These are phyloP conservation scores for Blastocystis sp. DNA, from an alignment of 352 stramenopile genomes.

Conservation along the genomic window DNA sequence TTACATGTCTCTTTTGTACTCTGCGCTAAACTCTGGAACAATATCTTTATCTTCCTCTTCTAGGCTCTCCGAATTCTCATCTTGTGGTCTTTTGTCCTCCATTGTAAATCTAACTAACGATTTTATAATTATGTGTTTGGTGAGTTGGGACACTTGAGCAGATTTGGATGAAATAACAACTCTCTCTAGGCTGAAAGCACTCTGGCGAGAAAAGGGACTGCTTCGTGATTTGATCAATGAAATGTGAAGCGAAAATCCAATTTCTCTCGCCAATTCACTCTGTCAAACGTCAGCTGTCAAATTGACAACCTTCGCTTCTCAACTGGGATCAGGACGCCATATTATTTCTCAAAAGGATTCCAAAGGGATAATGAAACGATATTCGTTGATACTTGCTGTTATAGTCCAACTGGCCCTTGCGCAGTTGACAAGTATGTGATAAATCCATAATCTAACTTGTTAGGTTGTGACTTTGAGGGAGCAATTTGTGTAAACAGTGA, in stretches of 20 bases:
- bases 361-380: neutral
- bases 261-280: no score
- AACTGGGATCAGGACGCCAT: neutral
- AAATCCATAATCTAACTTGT: neutral
- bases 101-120: neutral
- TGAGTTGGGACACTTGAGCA: no score
- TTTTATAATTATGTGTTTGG: neutral
- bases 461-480: conserved; percentile 48
- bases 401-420: neutral
- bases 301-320: conserved; percentile 39
- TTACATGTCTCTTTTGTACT: conserved; percentile 10
- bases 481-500: conserved; percentile 45
- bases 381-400: neutral
- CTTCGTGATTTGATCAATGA: no score
- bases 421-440: neutral
- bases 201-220: no score
- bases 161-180: no score
- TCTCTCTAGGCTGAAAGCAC: no score
- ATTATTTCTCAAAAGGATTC: neutral
- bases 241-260: no score
- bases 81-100: neutral
- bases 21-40: neutral
- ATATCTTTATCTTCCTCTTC: neutral
- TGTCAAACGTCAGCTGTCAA: neutral
- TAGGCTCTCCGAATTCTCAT: neutral